These are phyloP conservation scores for Yamadazyma mexicana DNA, from an alignment of 1,139 yeast genomes.

Conservation along the genomic window DNA sequence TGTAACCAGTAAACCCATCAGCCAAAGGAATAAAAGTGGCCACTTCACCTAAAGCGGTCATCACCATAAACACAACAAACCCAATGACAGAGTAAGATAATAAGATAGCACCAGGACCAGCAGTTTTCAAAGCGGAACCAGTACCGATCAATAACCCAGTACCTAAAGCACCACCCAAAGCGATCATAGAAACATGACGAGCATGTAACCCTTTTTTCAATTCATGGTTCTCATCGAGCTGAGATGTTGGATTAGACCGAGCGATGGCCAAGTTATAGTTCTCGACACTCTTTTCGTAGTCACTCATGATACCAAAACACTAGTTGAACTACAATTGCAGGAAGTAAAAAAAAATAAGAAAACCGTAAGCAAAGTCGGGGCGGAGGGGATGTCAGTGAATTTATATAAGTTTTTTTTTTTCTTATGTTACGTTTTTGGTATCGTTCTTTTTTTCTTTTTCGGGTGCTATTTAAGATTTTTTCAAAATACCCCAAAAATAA, in stretches of 20 bases:
- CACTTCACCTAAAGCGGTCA: constrained; percentile 74
- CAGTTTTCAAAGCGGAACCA: constrained; percentile 59
- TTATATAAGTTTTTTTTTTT: constrained; percentile 3
- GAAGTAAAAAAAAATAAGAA: constrained; percentile 4
- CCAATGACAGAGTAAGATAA: constrained; percentile 65
- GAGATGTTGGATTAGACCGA: constrained; percentile 42
- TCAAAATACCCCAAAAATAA: too few species aligned
- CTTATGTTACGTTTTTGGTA: not conserved
- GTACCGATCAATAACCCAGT: constrained; percentile 75
- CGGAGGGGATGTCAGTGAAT: not conserved
- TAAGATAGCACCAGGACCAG: constrained; percentile 71
- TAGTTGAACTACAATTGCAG: too few species aligned
- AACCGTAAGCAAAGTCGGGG: too few species aligned
- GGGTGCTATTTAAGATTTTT: too few species aligned
- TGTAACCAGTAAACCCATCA: constrained; percentile 72
- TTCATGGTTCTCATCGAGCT: constrained; percentile 47
- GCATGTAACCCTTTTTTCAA: constrained; percentile 64
- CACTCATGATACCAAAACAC: constrained; percentile 8
- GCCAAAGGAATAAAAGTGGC: constrained; percentile 70
- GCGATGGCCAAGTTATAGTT: constrained; percentile 51
- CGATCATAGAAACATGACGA: constrained; percentile 65
- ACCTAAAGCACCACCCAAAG: constrained; percentile 34
- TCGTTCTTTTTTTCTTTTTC: too few species aligned
- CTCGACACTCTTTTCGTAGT: constrained; percentile 28
- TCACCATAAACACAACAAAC: constrained; percentile 62